Conservation (phyloP, 768 basidiomycete genomes). For the Suillus plorans region DNA sequence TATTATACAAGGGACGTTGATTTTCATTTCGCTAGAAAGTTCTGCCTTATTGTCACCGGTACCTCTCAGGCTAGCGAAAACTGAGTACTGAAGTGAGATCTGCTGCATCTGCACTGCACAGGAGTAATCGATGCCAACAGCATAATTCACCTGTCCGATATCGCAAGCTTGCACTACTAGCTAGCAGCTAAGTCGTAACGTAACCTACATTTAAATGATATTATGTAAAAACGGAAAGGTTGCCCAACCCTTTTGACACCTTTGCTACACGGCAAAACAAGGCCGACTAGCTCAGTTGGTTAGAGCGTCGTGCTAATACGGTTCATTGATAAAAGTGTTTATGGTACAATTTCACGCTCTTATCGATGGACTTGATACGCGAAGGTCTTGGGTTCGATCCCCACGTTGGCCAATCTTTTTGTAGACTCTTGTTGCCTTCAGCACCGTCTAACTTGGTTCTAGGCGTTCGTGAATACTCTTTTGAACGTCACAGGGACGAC, state of each 20-base stretch:
- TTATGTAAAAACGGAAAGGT: neutral
- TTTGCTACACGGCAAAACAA: neutral
- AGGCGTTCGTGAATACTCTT: no score
- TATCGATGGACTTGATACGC: conserved; percentile 33
- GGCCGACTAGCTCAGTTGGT: conserved; percentile 94
- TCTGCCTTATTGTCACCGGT: neutral
- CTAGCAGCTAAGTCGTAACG: neutral
- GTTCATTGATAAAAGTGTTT: neutral
- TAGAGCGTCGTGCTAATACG: conserved; percentile 83
- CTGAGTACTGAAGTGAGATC: neutral
- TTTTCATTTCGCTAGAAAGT: neutral
- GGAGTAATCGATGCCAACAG: neutral
- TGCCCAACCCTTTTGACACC: neutral
- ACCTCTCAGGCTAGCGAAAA: neutral
- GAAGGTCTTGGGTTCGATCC: conserved; percentile 73
- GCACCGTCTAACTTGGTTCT: no score
- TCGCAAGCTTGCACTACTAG: neutral
- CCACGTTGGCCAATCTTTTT: conserved; percentile 53
- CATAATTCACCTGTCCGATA: neutral
- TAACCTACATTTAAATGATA: no score
- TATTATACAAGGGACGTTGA: neutral
- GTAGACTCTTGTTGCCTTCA: neutral
- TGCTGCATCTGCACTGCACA: neutral
- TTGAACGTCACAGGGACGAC: no score
- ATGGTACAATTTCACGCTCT: neutral